These are phyloP conservation scores for Lachancea sp. DNA, from an alignment of 805 yeast genomes.

Conservation along the genomic window DNA sequence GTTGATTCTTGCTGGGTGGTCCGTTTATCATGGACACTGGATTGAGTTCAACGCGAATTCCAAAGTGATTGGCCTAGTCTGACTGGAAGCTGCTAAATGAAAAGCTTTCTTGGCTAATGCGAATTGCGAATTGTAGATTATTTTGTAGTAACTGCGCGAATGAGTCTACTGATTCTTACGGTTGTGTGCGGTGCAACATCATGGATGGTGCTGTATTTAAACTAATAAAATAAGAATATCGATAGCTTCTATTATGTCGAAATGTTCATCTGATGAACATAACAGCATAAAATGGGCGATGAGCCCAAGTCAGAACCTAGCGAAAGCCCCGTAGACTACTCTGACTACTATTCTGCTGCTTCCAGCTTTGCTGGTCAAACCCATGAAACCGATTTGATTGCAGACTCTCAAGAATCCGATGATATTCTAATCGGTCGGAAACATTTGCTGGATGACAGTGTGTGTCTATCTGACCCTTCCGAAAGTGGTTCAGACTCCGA, in stretches of 20 bases:
- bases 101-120: too few species aligned
- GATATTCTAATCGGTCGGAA: neutral
- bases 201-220: neutral
- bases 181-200: neutral
- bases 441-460: neutral
- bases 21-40: too few species aligned
- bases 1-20: too few species aligned
- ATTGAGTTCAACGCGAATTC: too few species aligned
- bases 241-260: neutral
- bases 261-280: neutral
- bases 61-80: too few species aligned
- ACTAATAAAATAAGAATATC: neutral
- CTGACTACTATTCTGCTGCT: constrained; percentile 1
- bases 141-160: too few species aligned
- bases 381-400: constrained; percentile 1
- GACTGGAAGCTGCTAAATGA: too few species aligned
- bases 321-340: neutral
- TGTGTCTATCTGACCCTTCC: neutral
- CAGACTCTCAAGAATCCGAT: constrained; percentile 13
- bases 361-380: neutral
- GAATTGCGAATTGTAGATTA: too few species aligned
- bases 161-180: too few species aligned
- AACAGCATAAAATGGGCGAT: neutral
- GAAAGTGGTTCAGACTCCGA: neutral
- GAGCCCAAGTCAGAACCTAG: neutral